phyloP scores from a whole-genome alignment of 1,284 basidiomycete species.

The Puccinia brachypodii region DNA sequence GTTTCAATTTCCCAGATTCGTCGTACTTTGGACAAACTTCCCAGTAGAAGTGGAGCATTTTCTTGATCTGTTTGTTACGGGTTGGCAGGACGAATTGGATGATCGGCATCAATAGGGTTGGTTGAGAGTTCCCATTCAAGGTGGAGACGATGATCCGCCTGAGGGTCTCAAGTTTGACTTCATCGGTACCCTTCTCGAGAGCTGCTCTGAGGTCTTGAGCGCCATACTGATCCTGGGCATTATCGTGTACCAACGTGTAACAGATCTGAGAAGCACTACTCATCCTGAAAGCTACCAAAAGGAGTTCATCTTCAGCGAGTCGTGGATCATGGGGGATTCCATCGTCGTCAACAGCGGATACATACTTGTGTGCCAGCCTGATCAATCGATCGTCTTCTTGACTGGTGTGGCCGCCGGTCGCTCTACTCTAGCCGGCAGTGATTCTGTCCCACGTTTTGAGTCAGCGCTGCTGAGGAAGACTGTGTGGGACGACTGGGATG shows the following conservation, averaged over 20 bases:
- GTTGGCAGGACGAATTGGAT: constrained; percentile 97
- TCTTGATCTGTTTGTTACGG: constrained; percentile 95
- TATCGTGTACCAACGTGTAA: constrained; percentile 81
- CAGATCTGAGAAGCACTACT: constrained; percentile 61
- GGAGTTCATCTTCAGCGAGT: background rate
- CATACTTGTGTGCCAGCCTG: background rate
- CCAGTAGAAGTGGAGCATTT: constrained; percentile 98
- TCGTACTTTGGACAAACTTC: constrained; percentile 99
- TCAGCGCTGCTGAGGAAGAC: background rate
- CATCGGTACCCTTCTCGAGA: constrained; percentile 94
- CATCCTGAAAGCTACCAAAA: background rate
- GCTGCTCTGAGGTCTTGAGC: constrained; percentile 72
- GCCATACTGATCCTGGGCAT: constrained; percentile 47
- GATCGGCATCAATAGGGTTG: constrained; percentile 90
- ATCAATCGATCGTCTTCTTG: background rate
- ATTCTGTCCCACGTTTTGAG: background rate
- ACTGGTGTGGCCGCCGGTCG: constrained; percentile 17
- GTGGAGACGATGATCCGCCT: constrained; percentile 92
- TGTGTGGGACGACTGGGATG: background rate
- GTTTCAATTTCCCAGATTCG: constrained; percentile 94
- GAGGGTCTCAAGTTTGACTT: constrained; percentile 95
- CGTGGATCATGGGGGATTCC: background rate
- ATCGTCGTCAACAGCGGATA: background rate
- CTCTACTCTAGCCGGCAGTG: background rate
- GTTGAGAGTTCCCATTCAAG: constrained; percentile 86